phyloP scores from a whole-genome alignment of 2,329 filamentous ascomycete species.

The Colletotrichum sp. region DNA sequence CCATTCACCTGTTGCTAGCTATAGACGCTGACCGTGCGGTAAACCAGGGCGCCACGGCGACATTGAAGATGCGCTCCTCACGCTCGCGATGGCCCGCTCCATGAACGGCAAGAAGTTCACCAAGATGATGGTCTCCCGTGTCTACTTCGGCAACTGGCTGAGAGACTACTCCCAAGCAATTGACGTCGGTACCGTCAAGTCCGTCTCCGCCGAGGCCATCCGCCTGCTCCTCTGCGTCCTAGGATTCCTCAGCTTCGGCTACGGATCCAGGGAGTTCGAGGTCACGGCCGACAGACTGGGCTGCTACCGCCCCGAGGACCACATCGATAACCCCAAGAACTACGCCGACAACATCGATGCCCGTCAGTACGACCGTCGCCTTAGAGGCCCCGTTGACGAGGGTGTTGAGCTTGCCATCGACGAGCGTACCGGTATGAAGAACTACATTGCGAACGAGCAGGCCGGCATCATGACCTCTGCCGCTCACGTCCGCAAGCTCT shows the following conservation, averaged over 20 bases:
- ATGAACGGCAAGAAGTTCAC: conserved; percentile 77
- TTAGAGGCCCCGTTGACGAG: conserved; percentile 85
- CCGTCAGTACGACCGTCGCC: conserved; percentile 77
- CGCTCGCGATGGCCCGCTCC: conserved; percentile 63
- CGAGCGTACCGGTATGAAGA: conserved; percentile 76
- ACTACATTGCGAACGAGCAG: conserved; percentile 90
- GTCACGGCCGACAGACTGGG: conserved; percentile 80
- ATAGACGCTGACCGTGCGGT: conserved; percentile 22
- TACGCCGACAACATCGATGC: conserved; percentile 88
- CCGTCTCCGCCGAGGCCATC: conserved; percentile 89
- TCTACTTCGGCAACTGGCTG: conserved; percentile 97
- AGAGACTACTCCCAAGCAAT: conserved; percentile 93
- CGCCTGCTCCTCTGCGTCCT: conserved; percentile 87
- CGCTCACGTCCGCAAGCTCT: conserved; percentile 75
- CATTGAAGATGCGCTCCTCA: conserved; percentile 89
- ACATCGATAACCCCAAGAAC: conserved; percentile 80
- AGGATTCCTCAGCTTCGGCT: conserved; percentile 88
- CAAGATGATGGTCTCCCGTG: conserved; percentile 85
- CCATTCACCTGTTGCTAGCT: neutral
- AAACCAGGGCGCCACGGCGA: conserved; percentile 81
- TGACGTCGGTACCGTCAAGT: conserved; percentile 90
- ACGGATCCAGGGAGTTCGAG: conserved; percentile 83
- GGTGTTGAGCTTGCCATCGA: conserved; percentile 80
- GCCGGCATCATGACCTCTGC: conserved; percentile 83
- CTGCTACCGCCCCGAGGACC: conserved; percentile 82